Evolutionary conservation across 164 flowering plant species (phyloP), one percentile per base, ranked within the genome.

Genomic region (Aristolochia californica): DNA sequence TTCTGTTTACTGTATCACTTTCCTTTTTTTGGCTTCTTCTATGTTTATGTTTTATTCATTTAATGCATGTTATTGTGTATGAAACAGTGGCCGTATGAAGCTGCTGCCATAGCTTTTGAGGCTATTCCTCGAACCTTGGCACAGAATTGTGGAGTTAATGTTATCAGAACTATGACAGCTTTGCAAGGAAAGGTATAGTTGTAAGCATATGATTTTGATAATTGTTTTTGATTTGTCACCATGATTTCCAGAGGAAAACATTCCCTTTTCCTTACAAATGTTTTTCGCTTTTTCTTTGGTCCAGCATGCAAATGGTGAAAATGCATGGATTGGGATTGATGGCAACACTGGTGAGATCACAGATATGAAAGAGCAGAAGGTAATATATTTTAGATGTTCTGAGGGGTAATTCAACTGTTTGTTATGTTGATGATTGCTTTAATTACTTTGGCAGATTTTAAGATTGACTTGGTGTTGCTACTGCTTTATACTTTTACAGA

Each of bases 21-120:
- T 34, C 40, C 40, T 34, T 34, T 17, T 28, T 54, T n/a, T 17
- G 22, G 57, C 57, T 27, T 54, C 43, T 20, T 24, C 27, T 40
- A 1, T 20, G 10, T 47, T 47, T 47, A 4, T 16, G 0, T 24
- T 5, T n/a, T n/a, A n/a, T 27, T 53, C 16, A n/a, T 49, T 28
- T 49, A 26, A 27, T 28, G 15, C 27, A 8, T 45, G 27, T 48
- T 8, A 49, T 49, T 60, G 34, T 9, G 43, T 48, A 17, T 21
- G 14, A 22, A 38, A 60, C 74, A 93, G 97, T 93, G 95, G 98
- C 97, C 98, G 8, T 93, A 88, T 74, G 98, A 93, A 82, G 98
- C 98, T 77, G 98, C 97, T 58, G 98, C 98, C 7, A 56, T 88
- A 53, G 98, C 98, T 43, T 91, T 91, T 75, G 98, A 91, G 72